Conservation (phyloP, 305 asterid species). For the Fraxinus paxiana region DNA sequence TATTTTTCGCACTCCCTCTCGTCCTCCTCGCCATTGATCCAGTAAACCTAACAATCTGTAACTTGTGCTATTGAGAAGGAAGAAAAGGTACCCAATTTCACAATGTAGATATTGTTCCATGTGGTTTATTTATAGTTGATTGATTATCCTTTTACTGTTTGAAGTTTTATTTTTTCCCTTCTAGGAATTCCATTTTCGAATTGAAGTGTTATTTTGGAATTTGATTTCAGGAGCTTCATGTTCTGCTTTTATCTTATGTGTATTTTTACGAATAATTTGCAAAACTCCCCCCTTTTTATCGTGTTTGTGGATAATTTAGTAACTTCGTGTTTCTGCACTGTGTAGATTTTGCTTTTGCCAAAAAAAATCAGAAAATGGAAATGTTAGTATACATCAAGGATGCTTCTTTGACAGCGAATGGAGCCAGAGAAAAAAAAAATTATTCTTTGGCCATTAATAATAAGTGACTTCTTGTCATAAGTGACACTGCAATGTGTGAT, state of each 20-base stretch:
- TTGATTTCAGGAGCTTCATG: neutral
- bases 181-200: neutral
- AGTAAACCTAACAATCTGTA: neutral
- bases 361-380: neutral
- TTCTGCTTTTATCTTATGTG: neutral
- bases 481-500: slow-evolving; percentile 50
- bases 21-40: neutral
- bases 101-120: neutral
- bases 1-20: neutral
- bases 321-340: neutral
- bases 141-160: neutral
- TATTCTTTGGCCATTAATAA: slow-evolving; percentile 71
- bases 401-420: slow-evolving; percentile 85
- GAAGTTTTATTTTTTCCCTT: neutral
- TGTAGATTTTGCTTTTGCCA: neutral
- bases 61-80: neutral
- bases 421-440: slow-evolving; percentile 69
- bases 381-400: slow-evolving; percentile 61
- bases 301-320: neutral
- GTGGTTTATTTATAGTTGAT: neutral
- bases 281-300: neutral
- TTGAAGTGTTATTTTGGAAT: neutral
- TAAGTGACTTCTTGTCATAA: slow-evolving; percentile 61
- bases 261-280: neutral
- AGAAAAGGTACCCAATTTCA: neutral